These are phyloP conservation scores for Stenocarpella maydis DNA, from an alignment of 2,329 filamentous ascomycete species.

Conservation along the genomic window DNA sequence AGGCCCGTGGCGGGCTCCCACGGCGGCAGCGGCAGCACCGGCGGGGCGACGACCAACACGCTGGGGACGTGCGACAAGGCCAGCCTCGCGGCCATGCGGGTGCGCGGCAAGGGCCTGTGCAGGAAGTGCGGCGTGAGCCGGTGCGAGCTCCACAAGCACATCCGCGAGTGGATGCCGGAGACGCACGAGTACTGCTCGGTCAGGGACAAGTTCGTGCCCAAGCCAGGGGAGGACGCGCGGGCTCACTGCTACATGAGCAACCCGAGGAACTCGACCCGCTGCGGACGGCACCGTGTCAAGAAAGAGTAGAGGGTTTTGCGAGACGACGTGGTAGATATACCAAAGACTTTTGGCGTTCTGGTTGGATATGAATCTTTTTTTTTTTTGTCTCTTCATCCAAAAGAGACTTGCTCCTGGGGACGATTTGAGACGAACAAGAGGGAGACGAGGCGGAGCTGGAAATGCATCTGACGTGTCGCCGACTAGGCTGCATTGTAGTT, in stretches of 20 bases:
- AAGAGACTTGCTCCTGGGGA: no score
- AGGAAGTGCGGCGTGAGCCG: conserved; percentile 67
- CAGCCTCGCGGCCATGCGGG: conserved; percentile 56
- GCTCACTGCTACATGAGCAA: conserved; percentile 67
- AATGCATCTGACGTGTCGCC: background rate
- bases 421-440: background rate
- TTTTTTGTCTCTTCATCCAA: no score
- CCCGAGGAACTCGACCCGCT: conserved; percentile 65
- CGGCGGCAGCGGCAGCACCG: conserved; percentile 18
- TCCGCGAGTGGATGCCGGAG: conserved; percentile 66
- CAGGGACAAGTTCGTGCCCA: conserved; percentile 62
- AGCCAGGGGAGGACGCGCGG: conserved; percentile 55
- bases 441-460: background rate
- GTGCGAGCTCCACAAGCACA: conserved; percentile 70
- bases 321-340: background rate
- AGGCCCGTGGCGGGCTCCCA: conserved; percentile 41
- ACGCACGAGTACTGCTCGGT: conserved; percentile 68
- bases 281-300: conserved; percentile 61
- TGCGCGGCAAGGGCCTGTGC: conserved; percentile 68
- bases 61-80: conserved; percentile 34
- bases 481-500: conserved; percentile 4
- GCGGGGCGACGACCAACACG: conserved; percentile 23
- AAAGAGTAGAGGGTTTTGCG: conserved; percentile 38
- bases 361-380: background rate
- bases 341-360: background rate